Evolutionary conservation across 768 basidiomycete genomes (phyloP), one percentile per base, ranked within the genome.

Genomic region (Coprinopsis cinerea): DNA sequence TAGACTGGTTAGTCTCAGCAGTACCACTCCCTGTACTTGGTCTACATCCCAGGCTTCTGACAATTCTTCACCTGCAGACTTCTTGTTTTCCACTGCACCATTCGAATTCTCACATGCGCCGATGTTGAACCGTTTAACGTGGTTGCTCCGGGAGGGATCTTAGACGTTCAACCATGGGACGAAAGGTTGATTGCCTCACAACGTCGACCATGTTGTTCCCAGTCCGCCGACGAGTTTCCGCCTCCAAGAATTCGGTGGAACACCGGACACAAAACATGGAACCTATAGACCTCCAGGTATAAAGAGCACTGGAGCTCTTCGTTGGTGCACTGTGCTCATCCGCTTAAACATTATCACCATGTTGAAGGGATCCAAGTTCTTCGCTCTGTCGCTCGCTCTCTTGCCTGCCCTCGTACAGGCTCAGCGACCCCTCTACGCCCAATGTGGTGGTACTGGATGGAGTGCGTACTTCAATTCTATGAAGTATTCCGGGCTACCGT

Each of bases 371-470:
- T 57, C 74, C 28, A 63, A 71, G 36, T 55, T 78, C 46, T 61
- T 74, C 17, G 6, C 53, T 11, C 52, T 53, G 23, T 45, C 54
- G 35, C 50, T 46, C n/a, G 39, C 45, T 23, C 43, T 57, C 18
- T 22, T 54, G 15, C 75, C 77, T 1, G 65, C 70, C 44, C 64
- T 76, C 53, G 72, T 71, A 27, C 54, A 61, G 46, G 79, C 76
- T 47, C 68, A 72, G 43, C 57, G 65, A 27, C 64, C 73, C 14
- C 41, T 73, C 28, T 81, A 62, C 41, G 75, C 70, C 6, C 81
- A 81, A 57, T 82, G 79, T 56, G 78, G 78, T 60, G 79, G 78
- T 35, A 66, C 67, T 48, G 65, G 62, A 48, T 77, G 76, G 75
- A 63, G 76, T 79, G 62, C 52, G 75, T 49, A 28, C 23, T 23